phyloP scores from a whole-genome alignment of 2,329 filamentous ascomycete species.

The Blumeria hordei region DNA sequence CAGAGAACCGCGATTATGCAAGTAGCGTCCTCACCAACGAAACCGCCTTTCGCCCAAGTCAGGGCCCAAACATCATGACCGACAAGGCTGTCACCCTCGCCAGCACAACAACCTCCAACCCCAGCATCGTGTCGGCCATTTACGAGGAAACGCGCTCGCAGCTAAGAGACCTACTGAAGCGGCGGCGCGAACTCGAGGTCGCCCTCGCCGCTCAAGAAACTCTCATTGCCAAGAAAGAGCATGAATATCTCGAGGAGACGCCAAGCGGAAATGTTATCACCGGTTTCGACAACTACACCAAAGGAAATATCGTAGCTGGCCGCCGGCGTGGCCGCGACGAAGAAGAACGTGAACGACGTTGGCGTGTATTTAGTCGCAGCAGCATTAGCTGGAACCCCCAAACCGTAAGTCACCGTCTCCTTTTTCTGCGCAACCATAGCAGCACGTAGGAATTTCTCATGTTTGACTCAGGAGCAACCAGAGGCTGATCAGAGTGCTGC shows the following conservation, averaged over 20 bases:
- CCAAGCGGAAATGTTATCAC: slow-evolving; percentile 85
- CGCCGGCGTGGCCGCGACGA: slow-evolving; percentile 40
- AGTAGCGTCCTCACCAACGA: no score
- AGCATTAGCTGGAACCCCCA: slow-evolving; percentile 32
- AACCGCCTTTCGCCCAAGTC: no score
- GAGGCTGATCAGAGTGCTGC: slow-evolving; percentile 13
- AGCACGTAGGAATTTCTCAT: background rate
- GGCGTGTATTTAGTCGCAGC: slow-evolving; percentile 12
- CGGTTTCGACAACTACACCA: slow-evolving; percentile 96
- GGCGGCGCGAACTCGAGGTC: slow-evolving; percentile 26
- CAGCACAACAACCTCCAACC: no score
- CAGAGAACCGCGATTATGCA: no score
- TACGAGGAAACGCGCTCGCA: slow-evolving; percentile 50
- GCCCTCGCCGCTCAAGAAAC: slow-evolving; percentile 32
- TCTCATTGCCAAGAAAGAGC: slow-evolving; percentile 60
- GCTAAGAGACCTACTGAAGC: slow-evolving; percentile 39
- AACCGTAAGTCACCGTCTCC: slow-evolving; percentile 12
- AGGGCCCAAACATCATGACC: no score
- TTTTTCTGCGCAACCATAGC: background rate
- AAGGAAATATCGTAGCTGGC: slow-evolving; percentile 39
- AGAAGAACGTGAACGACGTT: background rate
- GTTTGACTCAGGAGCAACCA: background rate
- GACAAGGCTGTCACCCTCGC: no score
- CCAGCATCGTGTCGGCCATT: slow-evolving; percentile 18
- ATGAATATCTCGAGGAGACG: slow-evolving; percentile 74